Evolutionary conservation across 2,329 filamentous ascomycete species (phyloP).

Genomic region (Beauveria varroae): DNA sequence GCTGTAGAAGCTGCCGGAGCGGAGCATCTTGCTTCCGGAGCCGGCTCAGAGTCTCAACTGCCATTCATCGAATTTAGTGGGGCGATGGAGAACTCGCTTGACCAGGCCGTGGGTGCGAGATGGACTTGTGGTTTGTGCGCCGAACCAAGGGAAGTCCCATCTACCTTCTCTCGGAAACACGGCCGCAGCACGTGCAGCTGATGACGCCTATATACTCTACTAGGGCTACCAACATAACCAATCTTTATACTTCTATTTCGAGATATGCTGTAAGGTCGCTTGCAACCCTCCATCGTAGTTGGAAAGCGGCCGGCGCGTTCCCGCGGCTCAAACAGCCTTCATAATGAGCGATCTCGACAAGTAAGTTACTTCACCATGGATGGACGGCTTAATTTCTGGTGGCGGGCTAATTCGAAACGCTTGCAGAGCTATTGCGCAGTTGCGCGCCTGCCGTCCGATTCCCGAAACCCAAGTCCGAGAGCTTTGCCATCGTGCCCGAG

Average conservation of each 20-base stretch:
- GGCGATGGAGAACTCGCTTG: conserved; percentile 4
- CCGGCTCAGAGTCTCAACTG: not conserved
- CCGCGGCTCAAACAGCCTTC: conserved; percentile 12
- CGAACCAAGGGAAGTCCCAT: not conserved
- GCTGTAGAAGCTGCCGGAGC: not conserved
- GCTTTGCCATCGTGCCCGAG: conserved; percentile 92
- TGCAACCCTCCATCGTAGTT: not conserved
- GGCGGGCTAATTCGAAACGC: not conserved
- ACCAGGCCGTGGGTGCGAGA: not conserved
- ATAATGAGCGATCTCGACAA: conserved; percentile 90
- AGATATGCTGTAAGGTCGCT: not conserved
- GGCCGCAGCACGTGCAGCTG: not conserved
- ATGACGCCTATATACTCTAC: not conserved
- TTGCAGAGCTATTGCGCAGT: conserved; percentile 82
- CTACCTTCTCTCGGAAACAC: not conserved
- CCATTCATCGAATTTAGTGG: not conserved
- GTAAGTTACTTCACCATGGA: conserved; percentile 40
- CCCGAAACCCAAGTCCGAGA: conserved; percentile 93
- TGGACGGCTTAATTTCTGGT: not conserved
- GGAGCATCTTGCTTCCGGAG: not conserved
- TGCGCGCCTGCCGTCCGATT: conserved; percentile 92
- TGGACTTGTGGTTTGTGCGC: conserved; percentile 1
- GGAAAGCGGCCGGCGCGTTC: conserved; percentile 17
- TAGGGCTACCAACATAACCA: not conserved
- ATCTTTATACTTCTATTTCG: not conserved